A percentile compares a stretch with the other conserved stretches of the same genome.
Evolutionary conservation across 1,284 basidiomycete species (phyloP).

Genomic region (Tetrapyrgos nigripes): DNA sequence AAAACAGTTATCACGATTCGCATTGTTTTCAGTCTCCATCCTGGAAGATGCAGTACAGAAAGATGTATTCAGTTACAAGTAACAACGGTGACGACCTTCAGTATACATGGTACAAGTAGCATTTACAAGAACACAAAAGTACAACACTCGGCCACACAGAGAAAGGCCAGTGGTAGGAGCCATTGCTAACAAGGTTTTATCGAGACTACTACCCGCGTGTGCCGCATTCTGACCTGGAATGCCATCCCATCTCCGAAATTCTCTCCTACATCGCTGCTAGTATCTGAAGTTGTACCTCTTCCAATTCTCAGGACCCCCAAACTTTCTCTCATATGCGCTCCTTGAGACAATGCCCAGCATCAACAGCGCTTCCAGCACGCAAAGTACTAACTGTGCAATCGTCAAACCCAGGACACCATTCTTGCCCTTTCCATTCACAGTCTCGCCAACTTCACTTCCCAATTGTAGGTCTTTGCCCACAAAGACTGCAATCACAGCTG

Average conservation of each 20-base stretch:
- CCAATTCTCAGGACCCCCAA: conserved; percentile 12
- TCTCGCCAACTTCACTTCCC: not conserved
- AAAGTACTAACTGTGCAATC: conserved; percentile 10
- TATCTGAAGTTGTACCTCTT: not conserved
- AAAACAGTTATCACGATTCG: too few relatives aligned
- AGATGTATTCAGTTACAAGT: too few relatives aligned
- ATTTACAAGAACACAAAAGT: too few relatives aligned
- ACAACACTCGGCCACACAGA: too few relatives aligned
- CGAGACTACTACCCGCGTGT: too few relatives aligned
- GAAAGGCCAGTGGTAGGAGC: too few relatives aligned
- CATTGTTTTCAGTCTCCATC: too few relatives aligned
- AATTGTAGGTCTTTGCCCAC: not conserved
- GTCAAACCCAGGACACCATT: conserved; percentile 1
- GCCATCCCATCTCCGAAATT: not conserved
- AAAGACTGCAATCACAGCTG: conserved; percentile 6
- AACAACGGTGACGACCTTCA: too few relatives aligned
- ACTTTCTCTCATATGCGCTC: conserved; percentile 11
- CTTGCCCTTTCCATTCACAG: not conserved
- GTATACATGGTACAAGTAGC: too few relatives aligned
- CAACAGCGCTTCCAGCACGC: conserved; percentile 7
- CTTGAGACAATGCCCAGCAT: conserved; percentile 11
- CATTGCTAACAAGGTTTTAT: too few relatives aligned
- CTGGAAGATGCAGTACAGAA: too few relatives aligned
- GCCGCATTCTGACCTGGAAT: too few relatives aligned
- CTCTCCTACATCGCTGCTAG: not conserved